Evolutionary conservation across 2,329 filamentous ascomycete species (phyloP).

Genomic region (Pyricularia grisea): DNA sequence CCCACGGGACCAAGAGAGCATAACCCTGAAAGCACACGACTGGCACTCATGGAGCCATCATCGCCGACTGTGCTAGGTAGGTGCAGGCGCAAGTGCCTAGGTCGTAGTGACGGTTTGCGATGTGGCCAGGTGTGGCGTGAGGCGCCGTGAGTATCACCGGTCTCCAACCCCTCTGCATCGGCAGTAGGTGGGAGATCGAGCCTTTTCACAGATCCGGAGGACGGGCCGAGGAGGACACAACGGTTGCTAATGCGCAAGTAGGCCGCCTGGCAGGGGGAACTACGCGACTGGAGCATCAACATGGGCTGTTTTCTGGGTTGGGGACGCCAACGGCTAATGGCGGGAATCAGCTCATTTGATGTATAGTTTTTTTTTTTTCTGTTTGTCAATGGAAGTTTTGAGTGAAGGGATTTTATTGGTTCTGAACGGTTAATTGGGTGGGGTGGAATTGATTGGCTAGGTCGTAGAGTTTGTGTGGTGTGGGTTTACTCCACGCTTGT

Average conservation of each 20-base stretch:
- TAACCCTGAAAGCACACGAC: neutral
- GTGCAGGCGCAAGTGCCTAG: neutral
- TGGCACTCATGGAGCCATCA: neutral
- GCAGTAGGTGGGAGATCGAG: neutral
- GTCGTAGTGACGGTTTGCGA: neutral
- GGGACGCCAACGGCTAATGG: neutral
- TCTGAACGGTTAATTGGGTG: neutral
- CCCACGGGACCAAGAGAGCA: neutral
- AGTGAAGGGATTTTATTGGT: neutral
- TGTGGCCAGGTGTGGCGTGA: neutral
- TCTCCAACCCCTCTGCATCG: neutral
- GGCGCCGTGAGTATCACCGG: neutral
- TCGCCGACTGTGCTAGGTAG: neutral
- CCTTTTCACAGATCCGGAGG: neutral
- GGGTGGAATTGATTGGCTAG: neutral
- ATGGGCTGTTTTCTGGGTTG: slow-evolving; percentile 1
- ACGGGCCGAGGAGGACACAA: neutral
- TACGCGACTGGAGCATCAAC: slow-evolving; percentile 4
- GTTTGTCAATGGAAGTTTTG: neutral
- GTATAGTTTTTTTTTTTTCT: neutral
- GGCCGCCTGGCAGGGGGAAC: slow-evolving; percentile 2
- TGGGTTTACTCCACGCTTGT: neutral
- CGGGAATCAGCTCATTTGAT: neutral
- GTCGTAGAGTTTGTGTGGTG: neutral
- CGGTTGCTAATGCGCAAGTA: slow-evolving; percentile 10